Evolutionary conservation across 768 basidiomycete species (phyloP).

Genomic region (Gyrodon lividus): DNA sequence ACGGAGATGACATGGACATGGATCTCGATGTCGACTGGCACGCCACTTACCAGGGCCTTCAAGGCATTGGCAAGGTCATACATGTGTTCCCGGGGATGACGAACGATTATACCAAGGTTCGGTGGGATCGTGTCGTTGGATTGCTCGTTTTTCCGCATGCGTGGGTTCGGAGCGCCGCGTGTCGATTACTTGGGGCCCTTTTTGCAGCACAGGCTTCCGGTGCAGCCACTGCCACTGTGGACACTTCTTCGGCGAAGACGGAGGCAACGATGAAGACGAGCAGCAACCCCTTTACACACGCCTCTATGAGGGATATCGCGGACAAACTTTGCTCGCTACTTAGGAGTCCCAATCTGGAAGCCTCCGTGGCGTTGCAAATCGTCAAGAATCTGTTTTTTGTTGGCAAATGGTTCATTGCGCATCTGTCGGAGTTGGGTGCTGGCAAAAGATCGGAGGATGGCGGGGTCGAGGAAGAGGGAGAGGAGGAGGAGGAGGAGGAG

Average conservation of each 20-base stretch:
- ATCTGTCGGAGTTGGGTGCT: conserved; percentile 26
- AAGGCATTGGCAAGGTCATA: conserved; percentile 61
- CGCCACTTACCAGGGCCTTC: conserved; percentile 76
- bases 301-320: conserved; percentile 66
- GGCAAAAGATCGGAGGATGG: conserved; percentile 28
- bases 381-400: conserved; percentile 93
- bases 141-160: conserved; percentile 89
- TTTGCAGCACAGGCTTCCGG: conserved; percentile 53
- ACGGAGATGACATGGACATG: conserved; percentile 38
- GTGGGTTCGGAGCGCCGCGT: conserved; percentile 86
- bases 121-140: conserved; percentile 61
- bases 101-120: conserved; percentile 44
- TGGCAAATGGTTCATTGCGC: conserved; percentile 75
- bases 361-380: conserved; percentile 70
- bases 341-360: conserved; percentile 77
- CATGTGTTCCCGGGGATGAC: conserved; percentile 53
- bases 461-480: conserved; percentile 32
- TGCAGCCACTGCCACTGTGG: no score
- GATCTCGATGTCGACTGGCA: conserved; percentile 75
- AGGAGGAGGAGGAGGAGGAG: conserved; percentile 31
- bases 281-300: conserved; percentile 49
- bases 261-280: background rate
- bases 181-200: conserved; percentile 69
- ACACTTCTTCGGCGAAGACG: background rate
- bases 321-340: conserved; percentile 74